Percentiles rank a stretch among this genome's conserved stretches.
Evolutionary conservation across 78 protist species (phyloP).

Genomic region (Polysphondylium violaceum): DNA sequence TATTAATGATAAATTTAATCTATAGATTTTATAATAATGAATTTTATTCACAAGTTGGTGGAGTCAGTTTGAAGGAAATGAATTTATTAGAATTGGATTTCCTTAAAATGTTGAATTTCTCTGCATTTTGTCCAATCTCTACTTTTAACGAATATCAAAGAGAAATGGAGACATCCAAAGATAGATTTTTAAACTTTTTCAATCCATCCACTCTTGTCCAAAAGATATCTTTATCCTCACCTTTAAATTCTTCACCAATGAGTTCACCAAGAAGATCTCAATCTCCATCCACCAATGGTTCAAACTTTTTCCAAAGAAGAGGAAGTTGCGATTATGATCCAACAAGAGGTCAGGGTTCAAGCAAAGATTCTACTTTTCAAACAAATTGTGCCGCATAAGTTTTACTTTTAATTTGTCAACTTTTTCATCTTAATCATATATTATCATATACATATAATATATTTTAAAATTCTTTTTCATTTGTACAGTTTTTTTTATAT

Average conservation of each 20-base stretch:
- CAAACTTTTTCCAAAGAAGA: slow-evolving; percentile 31
- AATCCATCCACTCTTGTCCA: neutral
- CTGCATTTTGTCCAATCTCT: slow-evolving; percentile 38
- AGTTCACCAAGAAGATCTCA: neutral
- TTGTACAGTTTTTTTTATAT: no score
- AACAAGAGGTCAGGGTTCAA: slow-evolving; percentile 6
- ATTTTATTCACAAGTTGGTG: slow-evolving; percentile 78
- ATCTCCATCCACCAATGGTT: neutral
- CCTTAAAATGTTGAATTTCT: slow-evolving; percentile 25
- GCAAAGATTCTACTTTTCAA: slow-evolving; percentile 5
- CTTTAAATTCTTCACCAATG: neutral
- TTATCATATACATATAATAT: no score
- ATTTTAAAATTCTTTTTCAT: no score
- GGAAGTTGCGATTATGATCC: slow-evolving; percentile 43
- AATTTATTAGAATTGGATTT: slow-evolving; percentile 56
- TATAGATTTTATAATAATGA: slow-evolving; percentile 66
- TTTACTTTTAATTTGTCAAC: no score
- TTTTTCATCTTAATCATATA: no score
- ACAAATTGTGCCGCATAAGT: slow-evolving; percentile 26
- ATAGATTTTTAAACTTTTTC: neutral
- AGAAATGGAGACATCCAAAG: slow-evolving; percentile 11
- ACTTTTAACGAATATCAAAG: slow-evolving; percentile 26
- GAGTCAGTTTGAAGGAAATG: slow-evolving; percentile 60
- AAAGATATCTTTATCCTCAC: neutral
- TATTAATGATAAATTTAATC: neutral